Percentiles rank a stretch among this genome's conserved stretches.
phyloP scores from a whole-genome alignment of 164 flowering plant species.

The Magnolia changhungtana region DNA sequence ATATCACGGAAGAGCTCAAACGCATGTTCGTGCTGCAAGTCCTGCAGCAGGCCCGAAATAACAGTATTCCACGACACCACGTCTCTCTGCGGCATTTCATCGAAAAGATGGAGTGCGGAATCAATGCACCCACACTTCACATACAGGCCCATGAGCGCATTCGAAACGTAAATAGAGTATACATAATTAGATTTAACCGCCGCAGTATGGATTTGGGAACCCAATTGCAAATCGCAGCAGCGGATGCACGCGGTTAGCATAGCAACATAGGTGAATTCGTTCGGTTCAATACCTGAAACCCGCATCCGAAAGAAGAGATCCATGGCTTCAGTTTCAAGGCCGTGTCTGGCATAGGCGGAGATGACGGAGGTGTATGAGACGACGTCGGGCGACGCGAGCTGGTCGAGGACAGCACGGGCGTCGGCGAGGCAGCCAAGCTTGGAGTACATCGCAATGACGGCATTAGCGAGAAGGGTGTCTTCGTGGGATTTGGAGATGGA shows the following conservation, averaged over 20 bases:
- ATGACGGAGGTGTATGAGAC: conserved; percentile 61
- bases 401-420: background rate
- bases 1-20: conserved; percentile 54
- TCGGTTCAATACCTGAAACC: conserved; percentile 59
- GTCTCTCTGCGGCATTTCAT: conserved; percentile 62
- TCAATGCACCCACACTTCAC: conserved; percentile 40
- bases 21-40: conserved; percentile 38
- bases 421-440: conserved; percentile 3
- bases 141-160: conserved; percentile 66
- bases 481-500: background rate
- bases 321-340: conserved; percentile 44
- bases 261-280: conserved; percentile 68
- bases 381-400: conserved; percentile 16
- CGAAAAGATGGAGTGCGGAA: conserved; percentile 50
- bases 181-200: conserved; percentile 43
- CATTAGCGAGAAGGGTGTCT: background rate
- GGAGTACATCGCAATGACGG: conserved; percentile 5
- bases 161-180: conserved; percentile 46
- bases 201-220: conserved; percentile 58
- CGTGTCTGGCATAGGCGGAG: conserved; percentile 57
- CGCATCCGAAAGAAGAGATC: conserved; percentile 59
- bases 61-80: conserved; percentile 75
- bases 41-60: conserved; percentile 55
- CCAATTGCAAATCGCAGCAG: conserved; percentile 39
- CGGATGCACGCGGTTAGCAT: conserved; percentile 68